Percentiles rank a stretch among this genome's conserved stretches.
Conservation (phyloP, 257 asterid genomes). For the Prunella vulgaris region DNA sequence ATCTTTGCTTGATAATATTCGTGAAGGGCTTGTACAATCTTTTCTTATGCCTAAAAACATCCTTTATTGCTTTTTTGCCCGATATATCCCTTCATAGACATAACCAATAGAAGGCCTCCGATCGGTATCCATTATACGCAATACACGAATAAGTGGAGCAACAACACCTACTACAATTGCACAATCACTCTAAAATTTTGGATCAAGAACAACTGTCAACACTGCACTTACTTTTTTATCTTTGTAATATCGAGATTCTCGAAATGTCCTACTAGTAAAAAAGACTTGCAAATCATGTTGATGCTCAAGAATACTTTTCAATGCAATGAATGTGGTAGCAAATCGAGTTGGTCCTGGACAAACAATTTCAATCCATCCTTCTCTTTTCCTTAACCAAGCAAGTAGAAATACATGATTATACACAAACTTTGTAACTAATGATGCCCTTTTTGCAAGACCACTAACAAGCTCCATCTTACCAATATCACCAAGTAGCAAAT, state of each 20-base stretch:
- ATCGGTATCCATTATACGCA: background rate
- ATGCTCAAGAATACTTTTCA: too few species aligned
- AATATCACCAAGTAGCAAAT: too few species aligned
- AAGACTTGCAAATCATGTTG: background rate
- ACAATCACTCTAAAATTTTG: background rate
- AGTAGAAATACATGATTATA: too few species aligned
- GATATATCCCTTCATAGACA: background rate
- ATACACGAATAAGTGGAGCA: background rate
- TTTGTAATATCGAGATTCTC: background rate
- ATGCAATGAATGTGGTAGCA: too few species aligned
- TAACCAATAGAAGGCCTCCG: background rate
- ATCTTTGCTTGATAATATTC: background rate
- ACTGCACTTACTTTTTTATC: background rate
- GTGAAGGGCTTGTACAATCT: background rate
- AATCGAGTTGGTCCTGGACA: too few species aligned
- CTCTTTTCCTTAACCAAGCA: too few species aligned
- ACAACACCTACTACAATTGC: background rate
- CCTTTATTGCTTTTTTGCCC: background rate
- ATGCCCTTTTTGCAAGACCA: too few species aligned
- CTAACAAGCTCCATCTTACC: too few species aligned
- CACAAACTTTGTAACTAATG: too few species aligned
- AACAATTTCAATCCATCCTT: too few species aligned
- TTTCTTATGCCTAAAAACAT: background rate
- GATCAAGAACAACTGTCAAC: background rate
- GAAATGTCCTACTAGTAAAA: background rate